Evolutionary conservation across 106 monocot genomes (phyloP), one percentile per base, ranked within the genome.

Genomic region (Amphibolis antarctica): DNA sequence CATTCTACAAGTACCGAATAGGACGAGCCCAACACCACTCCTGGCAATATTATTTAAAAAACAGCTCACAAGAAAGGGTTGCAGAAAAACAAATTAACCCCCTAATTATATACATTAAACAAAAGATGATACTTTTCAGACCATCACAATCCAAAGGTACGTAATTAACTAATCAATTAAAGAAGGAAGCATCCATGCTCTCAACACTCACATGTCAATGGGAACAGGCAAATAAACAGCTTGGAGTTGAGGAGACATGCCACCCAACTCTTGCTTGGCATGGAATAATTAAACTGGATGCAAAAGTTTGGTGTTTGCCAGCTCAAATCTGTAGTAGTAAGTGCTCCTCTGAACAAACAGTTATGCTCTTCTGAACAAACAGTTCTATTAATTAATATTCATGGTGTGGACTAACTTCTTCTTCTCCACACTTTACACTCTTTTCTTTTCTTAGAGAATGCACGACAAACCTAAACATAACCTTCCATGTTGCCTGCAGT

Each of bases 251-350:
- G 53, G 53, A 53, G 53, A 53, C 53, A 53, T 21, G 53, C 53
- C 53, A 53, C 53, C 53, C 53, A 24, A 53, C 11, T 53, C 53
- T 53, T 53, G 23, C 53, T 20, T 20, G 53, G 53, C 53, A 53
- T 53, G 53, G 1, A 17, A 20, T 51, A 19, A 10, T n/a, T 19
- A 53, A 53, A 10, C 4, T 20, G 23, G 53, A 53, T n/a, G 22
- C 21, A 53, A 7, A 36, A 4, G 36, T 36, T 36, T 36, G 7
- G 36, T 36, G 36, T 36, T 36, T 36, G 36, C 36, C 36, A 36
- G 36, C 36, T 36, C 2, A 2, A 36, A 36, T 36, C 36, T 7
- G 7, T n/a, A 21, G 53, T 22, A 10, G 53, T 53, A 20, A 24
- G 53, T 53, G 53, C 53, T 53, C 53, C 53, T 36, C 36, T 7